Conservation (phyloP, 192 early-diverging fungal genomes). For the Podochytrium sp. region DNA sequence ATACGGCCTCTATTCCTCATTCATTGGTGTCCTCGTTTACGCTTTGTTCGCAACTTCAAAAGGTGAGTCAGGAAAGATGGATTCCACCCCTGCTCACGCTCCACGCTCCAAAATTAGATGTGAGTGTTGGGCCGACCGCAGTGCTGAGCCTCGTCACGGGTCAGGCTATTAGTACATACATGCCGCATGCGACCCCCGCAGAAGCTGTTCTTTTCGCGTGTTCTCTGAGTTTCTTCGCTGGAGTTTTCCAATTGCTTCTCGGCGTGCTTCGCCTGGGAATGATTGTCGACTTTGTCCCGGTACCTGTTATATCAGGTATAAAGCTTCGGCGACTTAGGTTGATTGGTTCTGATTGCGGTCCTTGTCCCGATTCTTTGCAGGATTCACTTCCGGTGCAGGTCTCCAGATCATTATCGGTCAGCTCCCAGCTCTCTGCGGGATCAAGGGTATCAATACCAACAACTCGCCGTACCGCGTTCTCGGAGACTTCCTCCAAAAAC, state of each 20-base stretch:
- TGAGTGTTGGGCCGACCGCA: slow-evolving; percentile 75
- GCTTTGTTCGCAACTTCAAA: slow-evolving; percentile 75
- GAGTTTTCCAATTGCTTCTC: slow-evolving; percentile 68
- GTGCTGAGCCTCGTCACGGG: slow-evolving; percentile 78
- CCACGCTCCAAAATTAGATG: slow-evolving; percentile 26
- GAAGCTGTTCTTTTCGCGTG: slow-evolving; percentile 54
- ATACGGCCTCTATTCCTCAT: slow-evolving; percentile 78
- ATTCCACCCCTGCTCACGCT: not conserved
- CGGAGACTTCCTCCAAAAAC: slow-evolving; percentile 56
- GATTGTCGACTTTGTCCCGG: slow-evolving; percentile 85
- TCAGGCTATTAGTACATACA: slow-evolving; percentile 55
- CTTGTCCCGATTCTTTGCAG: slow-evolving; percentile 16
- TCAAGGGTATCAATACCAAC: slow-evolving; percentile 74
- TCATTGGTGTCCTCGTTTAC: slow-evolving; percentile 73
- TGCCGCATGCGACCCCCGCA: slow-evolving; percentile 24
- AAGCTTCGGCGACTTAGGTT: not conserved
- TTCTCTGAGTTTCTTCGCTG: slow-evolving; percentile 71
- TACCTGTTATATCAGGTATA: slow-evolving; percentile 60
- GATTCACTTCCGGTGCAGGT: slow-evolving; percentile 86
- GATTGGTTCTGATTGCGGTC: not conserved
- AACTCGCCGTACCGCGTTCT: slow-evolving; percentile 76
- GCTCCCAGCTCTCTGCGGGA: slow-evolving; percentile 78
- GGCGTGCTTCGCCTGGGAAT: slow-evolving; percentile 84
- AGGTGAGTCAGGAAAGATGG: slow-evolving; percentile 32
- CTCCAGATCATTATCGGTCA: slow-evolving; percentile 82